These are phyloP conservation scores for Chytridiales sp. DNA, from an alignment of 371 early-diverging fungal species.

Conservation along the genomic window DNA sequence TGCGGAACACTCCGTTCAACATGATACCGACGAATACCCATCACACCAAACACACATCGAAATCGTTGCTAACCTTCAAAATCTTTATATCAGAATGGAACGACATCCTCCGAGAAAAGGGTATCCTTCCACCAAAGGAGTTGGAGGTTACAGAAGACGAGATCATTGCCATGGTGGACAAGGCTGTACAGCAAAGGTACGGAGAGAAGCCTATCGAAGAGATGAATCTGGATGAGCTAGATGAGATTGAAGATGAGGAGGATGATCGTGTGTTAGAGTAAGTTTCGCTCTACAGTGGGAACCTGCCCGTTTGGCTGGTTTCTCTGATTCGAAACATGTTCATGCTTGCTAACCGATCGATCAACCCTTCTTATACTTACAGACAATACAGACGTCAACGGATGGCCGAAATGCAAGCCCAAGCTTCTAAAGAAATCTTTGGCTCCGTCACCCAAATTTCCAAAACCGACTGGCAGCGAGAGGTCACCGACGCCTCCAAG, in stretches of 20 bases:
- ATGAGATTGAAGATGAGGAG: conserved; percentile 74
- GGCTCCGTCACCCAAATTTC: conserved; percentile 83
- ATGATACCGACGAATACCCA: no score
- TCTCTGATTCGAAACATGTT: conserved; percentile 1
- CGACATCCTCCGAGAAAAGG: conserved; percentile 87
- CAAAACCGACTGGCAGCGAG: conserved; percentile 84
- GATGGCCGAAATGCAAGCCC: conserved; percentile 71
- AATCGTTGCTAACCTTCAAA: no score
- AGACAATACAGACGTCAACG: conserved; percentile 65
- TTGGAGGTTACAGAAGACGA: conserved; percentile 73
- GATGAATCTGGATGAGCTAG: conserved; percentile 81
- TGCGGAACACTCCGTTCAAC: no score
- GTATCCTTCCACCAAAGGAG: conserved; percentile 85
- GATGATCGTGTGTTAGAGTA: conserved; percentile 77
- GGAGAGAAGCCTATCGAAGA: conserved; percentile 61
- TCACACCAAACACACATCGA: no score
- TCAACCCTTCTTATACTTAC: not conserved
- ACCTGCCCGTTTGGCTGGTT: not conserved
- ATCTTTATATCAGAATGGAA: conserved; percentile 64
- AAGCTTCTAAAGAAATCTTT: conserved; percentile 64
- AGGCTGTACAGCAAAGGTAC: conserved; percentile 60
- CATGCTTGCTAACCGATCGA: not conserved
- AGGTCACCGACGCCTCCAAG: conserved; percentile 89
- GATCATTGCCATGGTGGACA: conserved; percentile 70
- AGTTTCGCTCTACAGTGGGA: conserved; percentile 62